These are phyloP conservation scores for Viola pubescens DNA, from an alignment of 441 rosid genomes.

Conservation along the genomic window DNA sequence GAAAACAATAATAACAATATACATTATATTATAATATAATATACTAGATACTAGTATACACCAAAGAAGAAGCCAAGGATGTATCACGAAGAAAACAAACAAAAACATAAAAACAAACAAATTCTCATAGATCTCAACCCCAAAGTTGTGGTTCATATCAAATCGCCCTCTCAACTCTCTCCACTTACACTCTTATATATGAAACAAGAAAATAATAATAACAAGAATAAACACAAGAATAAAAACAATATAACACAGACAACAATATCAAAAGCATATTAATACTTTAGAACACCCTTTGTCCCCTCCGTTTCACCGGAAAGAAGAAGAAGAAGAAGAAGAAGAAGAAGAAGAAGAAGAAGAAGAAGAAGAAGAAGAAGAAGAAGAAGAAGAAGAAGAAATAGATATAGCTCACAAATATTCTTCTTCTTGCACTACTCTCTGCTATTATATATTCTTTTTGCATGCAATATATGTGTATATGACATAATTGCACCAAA, in stretches of 20 bases:
- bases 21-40: background rate
- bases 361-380: too few species aligned
- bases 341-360: background rate
- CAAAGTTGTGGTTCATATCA: constrained; percentile 57
- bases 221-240: too few species aligned
- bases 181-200: constrained; percentile 15
- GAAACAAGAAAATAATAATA: too few species aligned
- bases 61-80: too few species aligned
- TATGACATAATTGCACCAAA: constrained; percentile 12
- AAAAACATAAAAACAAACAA: constrained; percentile 35
- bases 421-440: background rate
- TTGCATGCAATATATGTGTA: constrained; percentile 4
- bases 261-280: constrained; percentile 10
- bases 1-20: background rate
- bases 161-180: constrained; percentile 10
- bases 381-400: too few species aligned
- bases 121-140: constrained; percentile 24
- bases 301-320: constrained; percentile 9
- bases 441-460: background rate
- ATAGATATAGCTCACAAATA: too few species aligned
- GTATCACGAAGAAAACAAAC: constrained; percentile 17
- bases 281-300: constrained; percentile 1
- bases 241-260: constrained; percentile 9
- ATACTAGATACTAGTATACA: too few species aligned
- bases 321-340: constrained; percentile 9